Evolutionary conservation across 257 asterid genomes (phyloP).

Genomic region (Petrea volubilis): DNA sequence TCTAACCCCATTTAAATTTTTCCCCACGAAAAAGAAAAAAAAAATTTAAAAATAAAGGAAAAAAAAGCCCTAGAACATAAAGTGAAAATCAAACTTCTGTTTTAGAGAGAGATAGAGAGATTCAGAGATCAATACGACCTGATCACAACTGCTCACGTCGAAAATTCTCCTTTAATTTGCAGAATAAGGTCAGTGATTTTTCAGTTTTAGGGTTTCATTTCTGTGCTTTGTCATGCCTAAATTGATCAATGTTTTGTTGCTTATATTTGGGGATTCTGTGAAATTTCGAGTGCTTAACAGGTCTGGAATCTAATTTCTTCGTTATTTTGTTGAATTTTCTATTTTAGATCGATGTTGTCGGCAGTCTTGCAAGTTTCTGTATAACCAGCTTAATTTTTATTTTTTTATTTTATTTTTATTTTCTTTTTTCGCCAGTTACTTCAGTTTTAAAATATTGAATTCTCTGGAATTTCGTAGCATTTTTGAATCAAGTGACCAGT

Average conservation of each 20-base stretch:
- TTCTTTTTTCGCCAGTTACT: background rate
- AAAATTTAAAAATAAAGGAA: constrained; percentile 30
- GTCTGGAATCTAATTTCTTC: constrained; percentile 11
- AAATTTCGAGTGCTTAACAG: background rate
- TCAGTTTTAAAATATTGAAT: constrained; percentile 18
- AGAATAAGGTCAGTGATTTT: constrained; percentile 46
- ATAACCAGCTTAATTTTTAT: background rate
- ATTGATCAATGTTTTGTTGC: constrained; percentile 28
- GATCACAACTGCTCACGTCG: constrained; percentile 22
- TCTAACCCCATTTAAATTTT: constrained; percentile 26
- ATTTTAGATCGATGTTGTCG: constrained; percentile 3
- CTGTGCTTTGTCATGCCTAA: constrained; percentile 17
- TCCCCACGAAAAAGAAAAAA: constrained; percentile 37
- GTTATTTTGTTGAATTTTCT: constrained; percentile 14
- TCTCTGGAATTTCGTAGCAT: background rate
- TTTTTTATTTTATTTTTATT: background rate
- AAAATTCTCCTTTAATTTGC: constrained; percentile 34
- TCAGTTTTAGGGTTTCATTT: constrained; percentile 32
- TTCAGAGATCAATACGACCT: constrained; percentile 33
- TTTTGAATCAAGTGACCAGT: constrained; percentile 5
- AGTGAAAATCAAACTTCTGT: constrained; percentile 34
- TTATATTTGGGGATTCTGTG: constrained; percentile 36
- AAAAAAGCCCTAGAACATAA: constrained; percentile 60
- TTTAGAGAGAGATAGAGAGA: constrained; percentile 14
- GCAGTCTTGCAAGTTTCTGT: constrained; percentile 5